These are phyloP conservation scores for Hypoxylon sp. DNA, from an alignment of 2,329 filamentous ascomycete genomes.

Conservation along the genomic window DNA sequence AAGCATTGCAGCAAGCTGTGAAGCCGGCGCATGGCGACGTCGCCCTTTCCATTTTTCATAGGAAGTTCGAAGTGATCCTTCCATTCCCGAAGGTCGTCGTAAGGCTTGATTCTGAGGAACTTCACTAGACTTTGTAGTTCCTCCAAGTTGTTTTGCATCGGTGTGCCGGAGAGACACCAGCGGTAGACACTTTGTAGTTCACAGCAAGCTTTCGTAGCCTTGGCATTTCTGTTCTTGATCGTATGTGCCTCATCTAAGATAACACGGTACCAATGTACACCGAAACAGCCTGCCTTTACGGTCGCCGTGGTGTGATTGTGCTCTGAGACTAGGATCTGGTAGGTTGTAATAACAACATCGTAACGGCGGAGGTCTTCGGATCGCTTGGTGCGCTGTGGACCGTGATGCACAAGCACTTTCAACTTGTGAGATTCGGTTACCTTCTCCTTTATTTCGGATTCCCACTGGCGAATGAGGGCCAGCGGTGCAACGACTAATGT, in stretches of 20 bases:
- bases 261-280: constrained; percentile 91
- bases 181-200: constrained; percentile 85
- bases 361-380: constrained; percentile 80
- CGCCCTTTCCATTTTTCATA: constrained; percentile 88
- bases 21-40: constrained; percentile 85
- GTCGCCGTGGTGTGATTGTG: constrained; percentile 73
- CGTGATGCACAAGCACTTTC: constrained; percentile 90
- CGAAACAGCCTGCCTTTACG: constrained; percentile 84
- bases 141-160: constrained; percentile 98
- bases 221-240: constrained; percentile 98
- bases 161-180: constrained; percentile 96
- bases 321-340: constrained; percentile 93
- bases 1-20: constrained; percentile 88
- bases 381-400: constrained; percentile 82
- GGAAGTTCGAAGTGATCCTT: constrained; percentile 89
- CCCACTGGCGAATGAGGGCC: constrained; percentile 97
- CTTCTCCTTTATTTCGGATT: constrained; percentile 87
- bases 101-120: constrained; percentile 91
- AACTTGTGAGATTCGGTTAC: constrained; percentile 74
- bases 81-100: constrained; percentile 86
- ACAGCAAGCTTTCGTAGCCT: constrained; percentile 91
- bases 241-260: constrained; percentile 97
- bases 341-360: constrained; percentile 97
- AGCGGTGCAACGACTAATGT: constrained; percentile 93
- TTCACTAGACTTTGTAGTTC: constrained; percentile 93